Conservation (phyloP, 2,329 filamentous ascomycete genomes). For the Gyromitra esculenta region DNA sequence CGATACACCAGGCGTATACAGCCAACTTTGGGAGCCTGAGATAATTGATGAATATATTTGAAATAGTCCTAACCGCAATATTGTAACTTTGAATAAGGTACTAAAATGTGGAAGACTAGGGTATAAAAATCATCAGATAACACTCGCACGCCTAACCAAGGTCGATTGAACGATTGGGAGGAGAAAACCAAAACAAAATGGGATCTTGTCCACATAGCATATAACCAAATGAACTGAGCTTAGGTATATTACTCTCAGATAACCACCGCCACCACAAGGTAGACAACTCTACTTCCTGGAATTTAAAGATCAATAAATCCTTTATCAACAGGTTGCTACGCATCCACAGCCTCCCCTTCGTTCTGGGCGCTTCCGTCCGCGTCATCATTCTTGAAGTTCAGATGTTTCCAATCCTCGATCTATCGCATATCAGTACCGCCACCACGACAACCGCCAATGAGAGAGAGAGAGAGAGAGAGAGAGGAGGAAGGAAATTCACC, state of each 20-base stretch:
- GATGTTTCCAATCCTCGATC: slow-evolving; percentile 84
- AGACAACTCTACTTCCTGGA: too few relatives aligned
- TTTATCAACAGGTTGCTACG: neutral
- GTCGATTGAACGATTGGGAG: neutral
- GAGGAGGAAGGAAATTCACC: slow-evolving; percentile 62
- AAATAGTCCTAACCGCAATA: too few relatives aligned
- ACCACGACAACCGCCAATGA: neutral
- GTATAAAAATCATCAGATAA: neutral
- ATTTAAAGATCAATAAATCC: too few relatives aligned
- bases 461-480: too few relatives aligned
- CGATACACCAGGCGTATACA: too few relatives aligned
- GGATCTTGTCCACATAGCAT: neutral
- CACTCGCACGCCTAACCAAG: neutral
- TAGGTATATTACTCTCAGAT: too few relatives aligned
- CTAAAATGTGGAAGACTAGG: too few relatives aligned
- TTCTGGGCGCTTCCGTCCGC: slow-evolving; percentile 58
- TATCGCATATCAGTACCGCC: slow-evolving; percentile 54
- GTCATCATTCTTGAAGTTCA: slow-evolving; percentile 70
- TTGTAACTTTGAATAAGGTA: too few relatives aligned
- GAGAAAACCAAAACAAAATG: neutral
- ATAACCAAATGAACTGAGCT: neutral
- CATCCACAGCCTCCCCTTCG: slow-evolving; percentile 56
- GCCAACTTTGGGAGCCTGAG: too few relatives aligned
- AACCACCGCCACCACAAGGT: too few relatives aligned
- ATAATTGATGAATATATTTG: too few relatives aligned